These are phyloP conservation scores for Triticum turgidum DNA, from an alignment of 176 grass and related monocot species.

Conservation along the genomic window DNA sequence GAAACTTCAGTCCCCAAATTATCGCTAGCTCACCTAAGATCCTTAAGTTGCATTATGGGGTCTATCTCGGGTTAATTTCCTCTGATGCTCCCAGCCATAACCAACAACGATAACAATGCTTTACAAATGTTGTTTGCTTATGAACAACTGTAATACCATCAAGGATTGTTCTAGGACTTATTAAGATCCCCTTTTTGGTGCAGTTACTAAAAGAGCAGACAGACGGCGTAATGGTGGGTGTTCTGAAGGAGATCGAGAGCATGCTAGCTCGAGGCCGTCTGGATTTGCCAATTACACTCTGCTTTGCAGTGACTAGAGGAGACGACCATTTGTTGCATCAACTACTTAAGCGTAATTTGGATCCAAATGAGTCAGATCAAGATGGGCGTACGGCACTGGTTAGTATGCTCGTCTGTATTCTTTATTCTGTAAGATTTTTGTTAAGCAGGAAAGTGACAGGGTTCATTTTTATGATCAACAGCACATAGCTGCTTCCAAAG, in stretches of 20 bases:
- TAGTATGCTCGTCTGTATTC: conserved; percentile 14
- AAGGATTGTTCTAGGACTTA: not conserved
- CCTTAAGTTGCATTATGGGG: not conserved
- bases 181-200: not conserved
- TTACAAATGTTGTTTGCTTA: not conserved
- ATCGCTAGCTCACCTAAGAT: not conserved
- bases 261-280: conserved; percentile 79
- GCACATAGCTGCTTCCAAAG: conserved; percentile 94
- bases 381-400: conserved; percentile 78
- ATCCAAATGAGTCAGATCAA: conserved; percentile 87
- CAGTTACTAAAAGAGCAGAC: conserved; percentile 73
- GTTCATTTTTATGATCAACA: conserved; percentile 41
- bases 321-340: conserved; percentile 75
- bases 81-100: not conserved
- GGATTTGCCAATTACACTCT: conserved; percentile 84
- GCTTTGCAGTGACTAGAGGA: conserved; percentile 74
- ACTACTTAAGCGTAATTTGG: conserved; percentile 75
- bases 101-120: not conserved
- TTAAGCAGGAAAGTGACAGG: conserved; percentile 7
- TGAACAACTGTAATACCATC: not conserved
- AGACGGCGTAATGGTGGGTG: conserved; percentile 50
- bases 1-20: not conserved
- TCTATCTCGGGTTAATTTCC: not conserved
- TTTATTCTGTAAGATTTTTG: not conserved
- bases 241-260: conserved; percentile 83